Evolutionary conservation across 2,329 filamentous ascomycete species (phyloP).

Genomic region (Paraphaeosphaeria minitans): DNA sequence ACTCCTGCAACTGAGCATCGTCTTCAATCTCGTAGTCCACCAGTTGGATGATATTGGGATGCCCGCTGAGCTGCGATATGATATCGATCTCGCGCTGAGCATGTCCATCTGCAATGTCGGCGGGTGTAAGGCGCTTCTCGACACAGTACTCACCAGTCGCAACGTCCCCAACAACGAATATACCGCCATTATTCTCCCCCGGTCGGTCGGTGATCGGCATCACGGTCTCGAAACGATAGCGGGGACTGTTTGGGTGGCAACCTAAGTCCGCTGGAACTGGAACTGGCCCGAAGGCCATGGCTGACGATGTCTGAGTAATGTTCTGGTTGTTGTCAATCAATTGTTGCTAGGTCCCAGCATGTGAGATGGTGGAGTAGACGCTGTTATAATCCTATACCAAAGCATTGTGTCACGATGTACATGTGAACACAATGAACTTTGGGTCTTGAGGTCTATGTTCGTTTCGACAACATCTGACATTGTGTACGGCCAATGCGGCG

Average conservation of each 20-base stretch:
- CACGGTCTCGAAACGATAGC: background rate
- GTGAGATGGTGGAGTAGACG: no score
- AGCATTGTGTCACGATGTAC: no score
- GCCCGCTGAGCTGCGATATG: background rate
- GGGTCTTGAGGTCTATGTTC: no score
- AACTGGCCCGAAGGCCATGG: background rate
- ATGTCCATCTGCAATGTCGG: background rate
- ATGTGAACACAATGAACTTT: no score
- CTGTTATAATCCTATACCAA: no score
- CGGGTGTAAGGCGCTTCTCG: slow-evolving; percentile 4
- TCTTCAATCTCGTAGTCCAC: background rate
- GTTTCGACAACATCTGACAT: no score
- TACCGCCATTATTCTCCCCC: slow-evolving; percentile 7
- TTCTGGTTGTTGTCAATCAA: no score
- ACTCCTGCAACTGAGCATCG: background rate
- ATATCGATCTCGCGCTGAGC: slow-evolving; percentile 7
- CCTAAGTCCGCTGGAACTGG: background rate
- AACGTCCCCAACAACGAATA: background rate
- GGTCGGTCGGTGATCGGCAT: no score
- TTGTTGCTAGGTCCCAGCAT: no score
- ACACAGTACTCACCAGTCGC: background rate
- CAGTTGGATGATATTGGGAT: slow-evolving; percentile 2
- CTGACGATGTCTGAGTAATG: no score
- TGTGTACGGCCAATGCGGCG: no score
- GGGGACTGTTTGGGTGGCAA: background rate